Evolutionary conservation across 164 flowering plant genomes (phyloP), one percentile per base, ranked within the genome.

Genomic region (Cinnamomum micranthum): DNA sequence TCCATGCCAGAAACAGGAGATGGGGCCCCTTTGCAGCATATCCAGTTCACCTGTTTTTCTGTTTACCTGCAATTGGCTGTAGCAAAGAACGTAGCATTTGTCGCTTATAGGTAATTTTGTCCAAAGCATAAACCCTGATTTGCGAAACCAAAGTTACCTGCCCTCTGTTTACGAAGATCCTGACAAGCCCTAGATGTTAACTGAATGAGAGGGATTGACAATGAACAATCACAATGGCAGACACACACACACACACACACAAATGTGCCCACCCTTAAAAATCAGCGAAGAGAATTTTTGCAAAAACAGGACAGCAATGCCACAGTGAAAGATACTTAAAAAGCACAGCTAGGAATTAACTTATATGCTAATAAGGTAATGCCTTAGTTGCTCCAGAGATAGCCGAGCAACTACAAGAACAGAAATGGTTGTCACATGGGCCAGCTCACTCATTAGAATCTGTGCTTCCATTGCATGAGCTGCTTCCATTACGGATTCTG

Each of bases 401-500:
- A 14, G 27, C 24, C 15, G 5, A 25, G 24, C 28, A 64, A 64
- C 67, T 4, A 25, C 27, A 10, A 64, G 28, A 64, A 64, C 33
- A 64, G 1, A 22, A 3, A 25, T n/a, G 28, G 2, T 64, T 10
- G 15, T 25, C 33, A 23, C 67, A 64, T 25, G 67, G 27, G 28
- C 25, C 28, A 67, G 12, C 28, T 88, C 82, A 87, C 50, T 91
- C 91, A 64, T 85, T 86, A 22, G 83, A 91, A 74, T 88, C 91
- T 1, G 78, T 69, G 84, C 97, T 94, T 69, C 84, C 92, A 72
- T 90, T 88, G 59, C 76, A 80, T 64, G 96, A 91, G 82, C 97
- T 89, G 81, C 93, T 90, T 70, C 86, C 87, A 52, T 88, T 84
- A 59, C 88, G 87, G 68, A 88, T 76, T 84, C 99, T 93, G 88